A percentile compares a stretch with the other conserved stretches of the same genome.
Evolutionary conservation across 176 grass and related monocot genomes (phyloP).

Genomic region (Hordeum vulgare): DNA sequence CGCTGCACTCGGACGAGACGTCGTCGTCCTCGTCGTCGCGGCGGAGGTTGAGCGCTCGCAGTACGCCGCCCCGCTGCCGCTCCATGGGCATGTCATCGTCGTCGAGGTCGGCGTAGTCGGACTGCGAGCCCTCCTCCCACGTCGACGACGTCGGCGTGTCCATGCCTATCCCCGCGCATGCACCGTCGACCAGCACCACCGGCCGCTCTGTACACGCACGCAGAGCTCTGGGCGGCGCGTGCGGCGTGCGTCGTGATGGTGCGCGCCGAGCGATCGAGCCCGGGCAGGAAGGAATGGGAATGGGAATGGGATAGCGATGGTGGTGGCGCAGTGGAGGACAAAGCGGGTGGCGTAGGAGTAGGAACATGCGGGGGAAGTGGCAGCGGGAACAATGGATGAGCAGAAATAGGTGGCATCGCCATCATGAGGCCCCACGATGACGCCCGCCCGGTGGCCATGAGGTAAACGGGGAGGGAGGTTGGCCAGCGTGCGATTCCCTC

Average conservation of each 20-base stretch:
- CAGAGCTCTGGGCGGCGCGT: background rate
- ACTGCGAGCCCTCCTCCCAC: slow-evolving; percentile 61
- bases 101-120: slow-evolving; percentile 51
- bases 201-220: too few species aligned
- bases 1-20: slow-evolving; percentile 60
- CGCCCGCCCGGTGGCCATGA: slow-evolving; percentile 15
- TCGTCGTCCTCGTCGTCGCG: slow-evolving; percentile 25
- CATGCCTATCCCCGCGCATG: slow-evolving; percentile 46
- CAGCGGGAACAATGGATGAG: slow-evolving; percentile 12
- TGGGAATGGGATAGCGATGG: background rate
- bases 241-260: background rate
- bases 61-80: background rate
- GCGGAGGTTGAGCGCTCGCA: background rate
- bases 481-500: slow-evolving; percentile 32
- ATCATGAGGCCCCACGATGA: slow-evolving; percentile 41
- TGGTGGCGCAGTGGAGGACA: slow-evolving; percentile 25
- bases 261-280: background rate
- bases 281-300: background rate
- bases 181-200: background rate
- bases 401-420: slow-evolving; percentile 1
- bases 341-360: background rate
- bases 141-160: slow-evolving; percentile 46
- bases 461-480: slow-evolving; percentile 8
- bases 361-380: slow-evolving; percentile 20
- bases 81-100: slow-evolving; percentile 30